These are phyloP conservation scores for Diaporthe vaccinii DNA, from an alignment of 2,329 filamentous ascomycete species.

Conservation along the genomic window DNA sequence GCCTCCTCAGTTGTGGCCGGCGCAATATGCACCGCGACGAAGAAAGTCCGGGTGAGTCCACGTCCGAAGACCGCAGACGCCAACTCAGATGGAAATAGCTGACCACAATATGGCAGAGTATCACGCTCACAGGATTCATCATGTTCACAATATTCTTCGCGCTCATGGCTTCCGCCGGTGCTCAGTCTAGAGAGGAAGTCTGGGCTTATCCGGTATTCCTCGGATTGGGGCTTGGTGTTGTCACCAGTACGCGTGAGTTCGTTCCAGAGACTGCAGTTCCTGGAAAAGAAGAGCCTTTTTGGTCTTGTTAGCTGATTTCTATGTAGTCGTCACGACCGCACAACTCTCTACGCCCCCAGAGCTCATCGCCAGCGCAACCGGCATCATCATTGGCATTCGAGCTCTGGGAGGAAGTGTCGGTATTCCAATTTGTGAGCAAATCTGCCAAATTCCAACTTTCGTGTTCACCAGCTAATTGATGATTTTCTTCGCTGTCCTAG, in stretches of 20 bases:
- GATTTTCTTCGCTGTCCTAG: background rate
- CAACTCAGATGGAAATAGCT: background rate
- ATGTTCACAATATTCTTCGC: conserved; percentile 17
- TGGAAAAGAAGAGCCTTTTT: background rate
- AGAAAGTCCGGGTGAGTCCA: conserved; percentile 12
- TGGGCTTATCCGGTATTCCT: conserved; percentile 17
- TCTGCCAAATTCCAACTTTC: no score
- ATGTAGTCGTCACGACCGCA: background rate
- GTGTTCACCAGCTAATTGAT: background rate
- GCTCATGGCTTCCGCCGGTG: conserved; percentile 12
- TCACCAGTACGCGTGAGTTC: conserved; percentile 14
- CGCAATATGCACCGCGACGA: conserved; percentile 14
- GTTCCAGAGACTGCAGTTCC: background rate
- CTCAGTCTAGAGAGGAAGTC: conserved; percentile 12
- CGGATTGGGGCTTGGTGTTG: conserved; percentile 13
- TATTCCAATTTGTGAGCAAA: background rate
- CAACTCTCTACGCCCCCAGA: conserved; percentile 2
- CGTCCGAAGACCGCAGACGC: background rate
- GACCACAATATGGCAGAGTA: background rate
- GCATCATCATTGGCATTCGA: conserved; percentile 10
- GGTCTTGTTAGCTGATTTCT: background rate
- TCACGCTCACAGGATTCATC: conserved; percentile 1
- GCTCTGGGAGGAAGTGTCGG: conserved; percentile 5
- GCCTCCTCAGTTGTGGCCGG: background rate
- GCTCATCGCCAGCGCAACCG: conserved; percentile 18